Evolutionary conservation across 805 yeast species (phyloP).

Genomic region (Candida wancherniae): DNA sequence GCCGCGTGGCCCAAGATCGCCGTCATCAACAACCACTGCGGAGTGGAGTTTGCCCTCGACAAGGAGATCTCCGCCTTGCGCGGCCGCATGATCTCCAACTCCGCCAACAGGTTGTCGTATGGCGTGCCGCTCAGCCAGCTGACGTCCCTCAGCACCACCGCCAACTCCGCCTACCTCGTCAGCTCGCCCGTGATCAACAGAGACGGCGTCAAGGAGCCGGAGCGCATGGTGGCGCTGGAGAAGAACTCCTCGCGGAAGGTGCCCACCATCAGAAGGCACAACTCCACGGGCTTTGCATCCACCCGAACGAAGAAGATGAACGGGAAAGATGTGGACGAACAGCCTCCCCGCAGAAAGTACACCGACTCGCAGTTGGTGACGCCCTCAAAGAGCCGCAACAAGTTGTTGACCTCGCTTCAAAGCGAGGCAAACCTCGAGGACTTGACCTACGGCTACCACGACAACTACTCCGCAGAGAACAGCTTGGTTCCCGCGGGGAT

Average conservation of each 20-base stretch:
- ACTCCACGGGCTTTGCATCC: slow-evolving; percentile 11
- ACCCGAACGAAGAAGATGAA: slow-evolving; percentile 2
- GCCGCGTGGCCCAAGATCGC: slow-evolving; percentile 94
- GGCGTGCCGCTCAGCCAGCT: slow-evolving; percentile 3
- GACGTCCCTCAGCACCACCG: slow-evolving; percentile 6
- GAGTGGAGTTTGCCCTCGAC: slow-evolving; percentile 84
- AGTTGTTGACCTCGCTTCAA: slow-evolving; percentile 5
- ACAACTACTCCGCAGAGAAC: slow-evolving; percentile 2
- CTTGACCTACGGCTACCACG: slow-evolving; percentile 4
- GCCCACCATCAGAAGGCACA: slow-evolving; percentile 11
- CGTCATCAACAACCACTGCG: slow-evolving; percentile 81
- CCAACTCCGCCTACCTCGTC: slow-evolving; percentile 12
- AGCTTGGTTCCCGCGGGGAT: slow-evolving; percentile 2
- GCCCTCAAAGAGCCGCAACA: slow-evolving; percentile 6
- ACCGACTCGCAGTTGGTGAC: slow-evolving; percentile 4
- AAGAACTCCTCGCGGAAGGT: slow-evolving; percentile 2
- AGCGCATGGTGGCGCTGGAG: not conserved
- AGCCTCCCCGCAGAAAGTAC: slow-evolving; percentile 1
- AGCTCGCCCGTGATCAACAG: slow-evolving; percentile 12
- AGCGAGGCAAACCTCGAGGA: slow-evolving; percentile 8
- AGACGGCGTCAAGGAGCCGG: not conserved
- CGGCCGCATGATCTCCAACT: slow-evolving; percentile 49
- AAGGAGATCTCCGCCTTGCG: slow-evolving; percentile 65
- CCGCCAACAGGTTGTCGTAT: slow-evolving; percentile 14
- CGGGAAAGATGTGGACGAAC: slow-evolving; percentile 2